Evolutionary conservation across 495 filamentous ascomycete genomes (phyloP).

Genomic region (Penicillium flavigenum): DNA sequence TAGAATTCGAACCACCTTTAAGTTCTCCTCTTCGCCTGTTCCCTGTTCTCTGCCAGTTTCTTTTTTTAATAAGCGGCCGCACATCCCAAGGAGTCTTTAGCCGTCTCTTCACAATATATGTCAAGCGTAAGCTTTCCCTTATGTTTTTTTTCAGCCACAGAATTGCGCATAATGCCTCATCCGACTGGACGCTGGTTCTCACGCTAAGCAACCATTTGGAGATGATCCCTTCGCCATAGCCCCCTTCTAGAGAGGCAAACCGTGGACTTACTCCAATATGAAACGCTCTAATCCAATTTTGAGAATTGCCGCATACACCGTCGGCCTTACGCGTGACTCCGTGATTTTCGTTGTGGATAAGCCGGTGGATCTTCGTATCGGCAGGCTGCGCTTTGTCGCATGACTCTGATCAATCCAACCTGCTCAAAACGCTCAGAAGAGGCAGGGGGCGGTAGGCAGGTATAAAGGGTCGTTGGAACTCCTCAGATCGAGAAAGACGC

Average conservation of each 20-base stretch:
- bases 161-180: background rate
- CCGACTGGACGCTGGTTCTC: background rate
- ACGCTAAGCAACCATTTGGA: background rate
- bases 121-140: background rate
- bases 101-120: too few relatives aligned
- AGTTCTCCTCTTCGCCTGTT: too few relatives aligned
- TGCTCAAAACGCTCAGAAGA: background rate
- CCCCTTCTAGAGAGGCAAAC: background rate
- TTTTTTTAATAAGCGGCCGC: too few relatives aligned
- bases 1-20: too few relatives aligned
- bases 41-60: too few relatives aligned
- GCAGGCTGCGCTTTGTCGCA: constrained; percentile 3
- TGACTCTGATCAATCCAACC: background rate
- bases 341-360: background rate
- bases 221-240: background rate
- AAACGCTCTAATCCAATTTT: background rate
- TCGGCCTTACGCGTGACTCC: background rate
- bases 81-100: too few relatives aligned
- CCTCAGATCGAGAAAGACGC: background rate
- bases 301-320: background rate
- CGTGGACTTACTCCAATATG: background rate
- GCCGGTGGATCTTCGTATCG: background rate
- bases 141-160: background rate
- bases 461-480: constrained; percentile 1
- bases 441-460: constrained; percentile 1